Evolutionary conservation across 2,329 filamentous ascomycete species (phyloP).

Genomic region (Gaeumannomyces sp.): DNA sequence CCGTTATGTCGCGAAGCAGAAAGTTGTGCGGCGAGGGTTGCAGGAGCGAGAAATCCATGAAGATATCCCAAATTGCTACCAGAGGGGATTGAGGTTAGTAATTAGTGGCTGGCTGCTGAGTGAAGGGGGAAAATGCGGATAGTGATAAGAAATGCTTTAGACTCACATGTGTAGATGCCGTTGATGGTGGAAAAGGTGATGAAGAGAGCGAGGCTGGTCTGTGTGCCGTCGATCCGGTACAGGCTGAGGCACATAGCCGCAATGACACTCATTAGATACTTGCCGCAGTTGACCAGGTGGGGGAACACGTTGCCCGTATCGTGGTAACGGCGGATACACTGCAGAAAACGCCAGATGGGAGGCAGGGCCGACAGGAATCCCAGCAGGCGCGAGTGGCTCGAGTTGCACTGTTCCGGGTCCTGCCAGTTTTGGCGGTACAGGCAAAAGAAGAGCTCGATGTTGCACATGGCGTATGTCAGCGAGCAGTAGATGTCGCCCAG

Average conservation of each 20-base stretch:
- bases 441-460: conserved; percentile 90
- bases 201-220: conserved; percentile 60
- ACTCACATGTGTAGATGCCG: conserved; percentile 70
- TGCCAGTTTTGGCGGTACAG: conserved; percentile 77
- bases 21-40: conserved; percentile 64
- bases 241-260: conserved; percentile 73
- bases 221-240: conserved; percentile 66
- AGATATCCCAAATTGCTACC: conserved; percentile 78
- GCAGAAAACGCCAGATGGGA: conserved; percentile 82
- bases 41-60: conserved; percentile 94
- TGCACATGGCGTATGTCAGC: conserved; percentile 81
- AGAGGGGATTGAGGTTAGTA: not conserved
- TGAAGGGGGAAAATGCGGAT: not conserved
- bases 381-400: conserved; percentile 71
- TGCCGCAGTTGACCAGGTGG: conserved; percentile 85
- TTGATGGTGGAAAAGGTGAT: conserved; percentile 78
- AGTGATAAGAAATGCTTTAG: not conserved
- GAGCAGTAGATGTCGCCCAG: conserved; percentile 97
- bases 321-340: conserved; percentile 82
- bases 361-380: conserved; percentile 83
- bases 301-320: conserved; percentile 87
- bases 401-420: conserved; percentile 73
- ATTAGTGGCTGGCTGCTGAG: too few relatives aligned
- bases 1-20: conserved; percentile 70
- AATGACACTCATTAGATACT: conserved; percentile 80